phyloP scores from a whole-genome alignment of 192 early-diverging fungal genomes.

The Coemansia aciculifera region DNA sequence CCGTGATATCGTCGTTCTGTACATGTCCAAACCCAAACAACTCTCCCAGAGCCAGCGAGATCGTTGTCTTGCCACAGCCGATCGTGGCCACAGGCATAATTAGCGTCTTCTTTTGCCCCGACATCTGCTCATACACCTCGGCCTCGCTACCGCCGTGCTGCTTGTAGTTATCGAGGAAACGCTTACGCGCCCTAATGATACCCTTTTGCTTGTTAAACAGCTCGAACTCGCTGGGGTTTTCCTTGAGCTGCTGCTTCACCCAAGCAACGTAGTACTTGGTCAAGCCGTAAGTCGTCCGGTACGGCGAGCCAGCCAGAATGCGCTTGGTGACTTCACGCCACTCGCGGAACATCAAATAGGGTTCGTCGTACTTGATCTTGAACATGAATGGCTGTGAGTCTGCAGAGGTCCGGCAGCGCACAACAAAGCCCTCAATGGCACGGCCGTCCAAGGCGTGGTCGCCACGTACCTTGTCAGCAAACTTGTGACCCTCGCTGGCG shows the following conservation, averaged over 20 bases:
- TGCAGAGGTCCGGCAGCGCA: slow-evolving; percentile 63
- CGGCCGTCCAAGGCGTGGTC: slow-evolving; percentile 67
- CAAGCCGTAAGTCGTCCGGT: slow-evolving; percentile 57
- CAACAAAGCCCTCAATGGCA: slow-evolving; percentile 90
- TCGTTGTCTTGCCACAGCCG: slow-evolving; percentile 73
- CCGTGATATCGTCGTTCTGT: slow-evolving; percentile 77
- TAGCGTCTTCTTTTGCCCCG: slow-evolving; percentile 31
- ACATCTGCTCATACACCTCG: slow-evolving; percentile 18
- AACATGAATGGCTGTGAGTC: slow-evolving; percentile 60
- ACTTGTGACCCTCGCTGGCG: slow-evolving; percentile 62
- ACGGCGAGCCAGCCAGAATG: slow-evolving; percentile 54
- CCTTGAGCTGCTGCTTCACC: slow-evolving; percentile 62
- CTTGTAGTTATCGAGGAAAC: slow-evolving; percentile 69
- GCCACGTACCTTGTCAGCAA: slow-evolving; percentile 67
- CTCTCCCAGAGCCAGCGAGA: slow-evolving; percentile 57
- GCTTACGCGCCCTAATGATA: slow-evolving; percentile 76
- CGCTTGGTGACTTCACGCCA: slow-evolving; percentile 91
- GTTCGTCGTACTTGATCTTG: slow-evolving; percentile 95
- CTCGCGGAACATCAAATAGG: slow-evolving; percentile 93
- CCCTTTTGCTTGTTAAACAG: slow-evolving; percentile 71
- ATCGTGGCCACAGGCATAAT: slow-evolving; percentile 77
- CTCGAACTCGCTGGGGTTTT: slow-evolving; percentile 66
- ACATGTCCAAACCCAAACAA: slow-evolving; percentile 74
- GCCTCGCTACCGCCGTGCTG: slow-evolving; percentile 25
- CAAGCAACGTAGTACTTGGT: slow-evolving; percentile 76